Percentiles rank a stretch among this genome's conserved stretches.
These are phyloP conservation scores for Irpex sp. DNA, from an alignment of 1,284 basidiomycete genomes.

Conservation along the genomic window DNA sequence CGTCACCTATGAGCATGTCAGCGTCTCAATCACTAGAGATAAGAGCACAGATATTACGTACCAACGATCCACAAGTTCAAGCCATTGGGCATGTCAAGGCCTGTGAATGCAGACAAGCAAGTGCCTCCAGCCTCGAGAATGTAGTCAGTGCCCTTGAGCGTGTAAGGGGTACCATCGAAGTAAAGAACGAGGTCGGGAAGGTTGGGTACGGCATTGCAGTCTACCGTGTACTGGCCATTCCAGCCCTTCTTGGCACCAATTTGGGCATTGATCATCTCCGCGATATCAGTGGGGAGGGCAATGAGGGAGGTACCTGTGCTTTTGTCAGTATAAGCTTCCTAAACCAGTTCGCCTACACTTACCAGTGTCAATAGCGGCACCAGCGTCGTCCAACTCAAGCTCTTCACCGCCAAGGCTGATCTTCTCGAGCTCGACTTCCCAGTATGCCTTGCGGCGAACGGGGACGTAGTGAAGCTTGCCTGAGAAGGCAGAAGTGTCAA, in stretches of 20 bases:
- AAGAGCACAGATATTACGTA: constrained; percentile 33
- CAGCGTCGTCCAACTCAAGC: constrained; percentile 86
- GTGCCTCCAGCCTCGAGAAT: constrained; percentile 85
- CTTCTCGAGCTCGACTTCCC: constrained; percentile 94
- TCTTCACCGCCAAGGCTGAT: constrained; percentile 83
- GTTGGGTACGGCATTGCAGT: constrained; percentile 79
- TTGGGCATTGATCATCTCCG: constrained; percentile 97
- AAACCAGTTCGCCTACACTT: constrained; percentile 20
- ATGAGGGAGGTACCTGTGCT: constrained; percentile 81
- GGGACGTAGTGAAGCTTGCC: constrained; percentile 90
- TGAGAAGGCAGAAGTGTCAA: constrained; percentile 77
- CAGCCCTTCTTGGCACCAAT: constrained; percentile 91
- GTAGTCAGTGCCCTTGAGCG: constrained; percentile 85
- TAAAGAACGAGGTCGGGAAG: constrained; percentile 89
- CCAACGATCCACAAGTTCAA: constrained; percentile 94
- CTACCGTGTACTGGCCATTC: constrained; percentile 93
- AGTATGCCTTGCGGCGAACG: constrained; percentile 95
- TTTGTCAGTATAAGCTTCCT: no score
- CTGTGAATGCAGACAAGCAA: constrained; percentile 94
- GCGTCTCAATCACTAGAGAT: constrained; percentile 9
- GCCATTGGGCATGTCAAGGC: constrained; percentile 86
- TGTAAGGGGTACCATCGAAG: constrained; percentile 80
- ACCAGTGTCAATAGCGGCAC: constrained; percentile 97
- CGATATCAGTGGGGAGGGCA: constrained; percentile 89
- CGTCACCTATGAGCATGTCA: constrained; percentile 54